Evolutionary conservation across 331 rosid species (phyloP).

Genomic region (Pyrus hybrid): DNA sequence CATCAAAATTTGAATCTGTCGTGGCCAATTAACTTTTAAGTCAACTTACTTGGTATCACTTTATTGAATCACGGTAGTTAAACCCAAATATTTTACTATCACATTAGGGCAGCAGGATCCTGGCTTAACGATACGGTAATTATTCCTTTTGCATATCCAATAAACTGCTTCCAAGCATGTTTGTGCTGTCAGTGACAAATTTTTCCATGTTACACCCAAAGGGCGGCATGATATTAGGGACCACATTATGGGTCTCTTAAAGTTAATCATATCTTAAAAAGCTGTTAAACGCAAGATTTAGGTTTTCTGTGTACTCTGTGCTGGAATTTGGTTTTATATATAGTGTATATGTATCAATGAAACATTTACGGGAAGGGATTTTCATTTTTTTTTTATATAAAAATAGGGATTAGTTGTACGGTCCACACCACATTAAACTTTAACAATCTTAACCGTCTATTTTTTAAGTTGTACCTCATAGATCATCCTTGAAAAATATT

Average conservation of each 20-base stretch:
- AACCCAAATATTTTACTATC: conserved; percentile 7
- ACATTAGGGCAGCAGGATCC: conserved; percentile 51
- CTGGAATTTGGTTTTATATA: conserved; percentile 17
- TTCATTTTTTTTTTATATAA: no score
- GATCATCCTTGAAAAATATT: no score
- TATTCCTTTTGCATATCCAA: conserved; percentile 26
- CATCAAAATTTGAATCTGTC: conserved; percentile 28
- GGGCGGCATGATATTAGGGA: conserved; percentile 61
- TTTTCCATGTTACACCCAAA: conserved; percentile 49
- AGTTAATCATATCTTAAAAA: conserved; percentile 43
- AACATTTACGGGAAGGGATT: no score
- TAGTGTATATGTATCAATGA: neutral
- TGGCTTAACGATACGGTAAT: conserved; percentile 50
- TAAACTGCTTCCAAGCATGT: conserved; percentile 48
- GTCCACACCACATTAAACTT: no score
- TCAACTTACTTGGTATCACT: conserved; percentile 22
- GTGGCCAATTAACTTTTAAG: conserved; percentile 43
- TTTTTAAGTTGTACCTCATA: no score
- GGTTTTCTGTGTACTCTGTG: conserved; percentile 28
- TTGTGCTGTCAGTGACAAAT: conserved; percentile 45
- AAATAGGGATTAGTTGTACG: no score
- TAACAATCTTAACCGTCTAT: no score
- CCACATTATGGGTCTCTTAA: conserved; percentile 61
- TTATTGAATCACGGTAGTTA: conserved; percentile 4
- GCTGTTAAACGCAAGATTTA: conserved; percentile 23